A percentile compares a stretch with the other conserved stretches of the same genome.
These are phyloP conservation scores for Saposhnikovia divaricata DNA, from an alignment of 129 eudicot species.

Conservation along the genomic window DNA sequence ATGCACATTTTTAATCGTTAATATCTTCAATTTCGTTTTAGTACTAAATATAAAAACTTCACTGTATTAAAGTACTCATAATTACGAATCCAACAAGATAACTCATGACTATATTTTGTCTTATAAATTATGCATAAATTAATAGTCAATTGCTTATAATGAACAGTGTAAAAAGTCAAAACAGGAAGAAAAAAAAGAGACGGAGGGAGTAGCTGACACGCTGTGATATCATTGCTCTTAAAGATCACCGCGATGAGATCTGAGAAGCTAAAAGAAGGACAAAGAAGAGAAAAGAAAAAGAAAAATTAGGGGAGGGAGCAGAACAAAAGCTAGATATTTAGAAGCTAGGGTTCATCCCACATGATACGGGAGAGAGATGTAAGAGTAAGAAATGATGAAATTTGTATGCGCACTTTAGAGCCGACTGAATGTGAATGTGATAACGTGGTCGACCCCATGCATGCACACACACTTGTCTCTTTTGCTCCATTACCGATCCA, in stretches of 20 bases:
- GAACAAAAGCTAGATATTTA: not conserved
- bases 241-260: not conserved
- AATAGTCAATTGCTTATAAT: too few species aligned
- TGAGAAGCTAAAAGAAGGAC: not conserved
- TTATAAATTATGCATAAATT: too few species aligned
- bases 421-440: not conserved
- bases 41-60: too few species aligned
- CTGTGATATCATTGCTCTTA: not conserved
- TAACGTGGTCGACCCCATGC: constrained; percentile 1
- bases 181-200: too few species aligned
- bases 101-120: too few species aligned
- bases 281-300: not conserved
- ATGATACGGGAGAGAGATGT: not conserved
- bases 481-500: not conserved
- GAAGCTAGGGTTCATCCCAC: not conserved
- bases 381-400: not conserved
- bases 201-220: not conserved
- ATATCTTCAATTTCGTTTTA: too few species aligned
- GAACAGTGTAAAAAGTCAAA: too few species aligned
- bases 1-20: too few species aligned
- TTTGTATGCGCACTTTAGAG: not conserved
- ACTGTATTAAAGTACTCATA: too few species aligned
- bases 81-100: too few species aligned
- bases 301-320: not conserved
- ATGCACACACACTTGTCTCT: not conserved